Conservation (phyloP, 805 yeast species). For the Yamadazyma takamatsuzukensis region DNA sequence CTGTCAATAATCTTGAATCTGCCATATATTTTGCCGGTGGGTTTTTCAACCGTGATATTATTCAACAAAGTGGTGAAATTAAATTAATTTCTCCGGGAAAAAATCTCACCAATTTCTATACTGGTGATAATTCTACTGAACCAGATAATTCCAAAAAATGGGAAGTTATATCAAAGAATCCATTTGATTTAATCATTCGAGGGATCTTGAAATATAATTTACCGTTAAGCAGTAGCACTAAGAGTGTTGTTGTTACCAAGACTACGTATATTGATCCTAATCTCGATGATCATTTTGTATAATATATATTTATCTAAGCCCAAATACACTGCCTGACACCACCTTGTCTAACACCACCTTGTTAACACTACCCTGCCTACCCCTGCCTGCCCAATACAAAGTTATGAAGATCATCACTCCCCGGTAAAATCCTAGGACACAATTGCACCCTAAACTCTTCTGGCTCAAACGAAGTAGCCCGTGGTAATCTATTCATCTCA, state of each 20-base stretch:
- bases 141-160: conserved; percentile 56
- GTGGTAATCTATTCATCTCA: conserved; percentile 47
- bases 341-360: no score
- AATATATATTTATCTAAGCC: no score
- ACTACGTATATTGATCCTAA: conserved; percentile 54
- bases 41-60: conserved; percentile 58
- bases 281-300: conserved; percentile 1
- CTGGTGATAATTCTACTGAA: conserved; percentile 15
- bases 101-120: conserved; percentile 27
- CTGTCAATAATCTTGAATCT: conserved; percentile 60
- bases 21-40: conserved; percentile 77
- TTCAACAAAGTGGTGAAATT: conserved; percentile 62
- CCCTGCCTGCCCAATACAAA: conserved; percentile 4
- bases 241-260: conserved; percentile 61
- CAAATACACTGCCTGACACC: no score
- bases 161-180: conserved; percentile 69
- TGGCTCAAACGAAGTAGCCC: conserved; percentile 64
- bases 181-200: conserved; percentile 80
- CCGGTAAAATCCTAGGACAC: conserved; percentile 17
- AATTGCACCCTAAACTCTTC: conserved; percentile 28
- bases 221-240: conserved; percentile 52
- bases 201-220: conserved; percentile 78
- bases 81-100: conserved; percentile 72
- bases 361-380: no score
- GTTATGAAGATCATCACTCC: conserved; percentile 19